These are phyloP conservation scores for Saturnispora sekii DNA, from an alignment of 805 yeast species.

Conservation along the genomic window DNA sequence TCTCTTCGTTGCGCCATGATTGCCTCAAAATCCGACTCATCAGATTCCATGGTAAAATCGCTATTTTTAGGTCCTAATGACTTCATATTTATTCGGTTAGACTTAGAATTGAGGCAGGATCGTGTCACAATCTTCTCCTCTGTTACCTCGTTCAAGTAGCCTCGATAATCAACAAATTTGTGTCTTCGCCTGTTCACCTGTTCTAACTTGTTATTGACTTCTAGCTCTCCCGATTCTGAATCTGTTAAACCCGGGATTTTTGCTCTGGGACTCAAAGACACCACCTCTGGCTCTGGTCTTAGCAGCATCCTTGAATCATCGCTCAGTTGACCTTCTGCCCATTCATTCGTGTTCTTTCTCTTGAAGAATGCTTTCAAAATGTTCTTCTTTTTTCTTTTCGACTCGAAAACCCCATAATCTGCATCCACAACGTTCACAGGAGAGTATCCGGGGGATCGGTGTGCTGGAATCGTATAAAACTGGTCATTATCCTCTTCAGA, in stretches of 20 bases:
- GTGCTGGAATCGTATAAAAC: slow-evolving; percentile 8
- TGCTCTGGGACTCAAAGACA: background rate
- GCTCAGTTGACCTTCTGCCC: background rate
- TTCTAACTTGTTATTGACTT: background rate
- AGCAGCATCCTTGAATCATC: slow-evolving; percentile 2
- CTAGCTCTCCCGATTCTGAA: background rate
- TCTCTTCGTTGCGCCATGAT: background rate
- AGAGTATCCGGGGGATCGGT: background rate
- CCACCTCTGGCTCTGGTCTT: slow-evolving; percentile 6
- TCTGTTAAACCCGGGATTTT: background rate
- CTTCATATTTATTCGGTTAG: too few species aligned
- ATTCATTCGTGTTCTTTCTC: background rate
- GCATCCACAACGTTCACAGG: slow-evolving; percentile 11
- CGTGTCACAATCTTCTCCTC: background rate
- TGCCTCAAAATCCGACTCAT: background rate
- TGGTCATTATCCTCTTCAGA: slow-evolving; percentile 1
- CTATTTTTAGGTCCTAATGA: too few species aligned
- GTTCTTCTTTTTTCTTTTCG: slow-evolving; percentile 1
- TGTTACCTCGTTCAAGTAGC: background rate
- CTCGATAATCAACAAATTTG: background rate
- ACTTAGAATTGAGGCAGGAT: background rate
- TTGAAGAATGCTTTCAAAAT: slow-evolving; percentile 5
- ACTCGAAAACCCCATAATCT: slow-evolving; percentile 12
- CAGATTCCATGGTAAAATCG: background rate
- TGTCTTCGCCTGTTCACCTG: background rate